Percentiles rank a stretch among this genome's conserved stretches.
phyloP scores from a whole-genome alignment of 805 yeast genomes.

The Candida andamanensis region DNA sequence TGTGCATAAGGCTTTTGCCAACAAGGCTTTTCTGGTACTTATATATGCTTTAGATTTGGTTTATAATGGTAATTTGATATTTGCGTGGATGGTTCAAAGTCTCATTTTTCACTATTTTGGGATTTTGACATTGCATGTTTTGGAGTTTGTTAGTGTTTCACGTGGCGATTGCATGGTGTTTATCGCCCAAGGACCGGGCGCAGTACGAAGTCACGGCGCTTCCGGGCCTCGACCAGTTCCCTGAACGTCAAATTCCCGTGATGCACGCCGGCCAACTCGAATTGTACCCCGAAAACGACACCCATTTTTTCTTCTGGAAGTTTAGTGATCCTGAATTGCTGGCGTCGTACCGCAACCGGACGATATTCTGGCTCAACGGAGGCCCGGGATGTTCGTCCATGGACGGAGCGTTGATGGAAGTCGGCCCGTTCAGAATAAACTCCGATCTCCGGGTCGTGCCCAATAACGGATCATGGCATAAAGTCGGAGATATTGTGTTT shows the following conservation, averaged over 20 bases:
- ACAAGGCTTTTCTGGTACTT: no score
- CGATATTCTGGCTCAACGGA: constrained; percentile 89
- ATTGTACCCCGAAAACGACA: constrained; percentile 46
- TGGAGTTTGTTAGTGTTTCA: no score
- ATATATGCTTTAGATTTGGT: neutral
- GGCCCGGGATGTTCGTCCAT: constrained; percentile 98
- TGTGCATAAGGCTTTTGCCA: no score
- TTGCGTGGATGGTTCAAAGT: no score
- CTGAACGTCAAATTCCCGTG: constrained; percentile 34
- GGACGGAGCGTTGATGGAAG: constrained; percentile 94
- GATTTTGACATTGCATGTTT: no score
- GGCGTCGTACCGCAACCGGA: constrained; percentile 38
- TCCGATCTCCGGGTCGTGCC: constrained; percentile 36
- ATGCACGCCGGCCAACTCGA: constrained; percentile 69
- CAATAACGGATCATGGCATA: constrained; percentile 81
- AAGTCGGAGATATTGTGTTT: constrained; percentile 70
- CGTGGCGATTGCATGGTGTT: no score
- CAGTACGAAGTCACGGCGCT: constrained; percentile 27
- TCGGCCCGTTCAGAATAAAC: constrained; percentile 78
- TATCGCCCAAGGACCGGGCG: no score
- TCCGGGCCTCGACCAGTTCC: constrained; percentile 33
- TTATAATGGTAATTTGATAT: neutral
- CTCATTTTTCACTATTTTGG: no score
- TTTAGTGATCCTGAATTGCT: constrained; percentile 36
- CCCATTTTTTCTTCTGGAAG: constrained; percentile 76